A percentile compares a stretch with the other conserved stretches of the same genome.
Evolutionary conservation across 2,329 filamentous ascomycete species (phyloP).

Genomic region (Aureobasidium sp.): DNA sequence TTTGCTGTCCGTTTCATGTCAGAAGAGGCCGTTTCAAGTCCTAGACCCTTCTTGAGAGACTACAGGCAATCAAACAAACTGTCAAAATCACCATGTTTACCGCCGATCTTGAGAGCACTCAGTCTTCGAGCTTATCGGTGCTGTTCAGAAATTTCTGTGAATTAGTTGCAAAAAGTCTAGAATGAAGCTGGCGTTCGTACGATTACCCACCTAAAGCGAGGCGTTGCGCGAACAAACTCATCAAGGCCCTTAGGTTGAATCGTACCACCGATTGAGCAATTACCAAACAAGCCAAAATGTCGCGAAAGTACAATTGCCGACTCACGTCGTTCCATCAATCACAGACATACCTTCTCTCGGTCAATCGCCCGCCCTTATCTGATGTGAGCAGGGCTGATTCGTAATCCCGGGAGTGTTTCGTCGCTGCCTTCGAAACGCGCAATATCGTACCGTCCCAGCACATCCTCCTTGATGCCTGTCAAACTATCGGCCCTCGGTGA

Average conservation of each 20-base stretch:
- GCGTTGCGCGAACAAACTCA: neutral
- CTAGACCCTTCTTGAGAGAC: neutral
- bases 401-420: constrained; percentile 5
- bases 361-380: neutral
- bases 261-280: neutral
- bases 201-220: neutral
- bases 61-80: neutral
- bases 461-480: neutral
- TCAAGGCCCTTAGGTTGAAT: neutral
- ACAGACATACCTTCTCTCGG: neutral
- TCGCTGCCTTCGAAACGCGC: constrained; percentile 3
- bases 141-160: neutral
- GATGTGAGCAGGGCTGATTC: neutral
- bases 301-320: neutral
- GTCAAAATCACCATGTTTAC: no score
- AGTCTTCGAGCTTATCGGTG: no score
- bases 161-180: neutral
- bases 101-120: no score
- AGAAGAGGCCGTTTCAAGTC: neutral
- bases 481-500: neutral
- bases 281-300: neutral
- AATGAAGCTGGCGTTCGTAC: neutral
- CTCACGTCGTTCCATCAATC: neutral
- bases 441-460: neutral
- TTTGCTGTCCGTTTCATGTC: constrained; percentile 7